Base-by-base conservation (phyloP, 2,329 filamentous ascomycete genomes). In the Scopulariopsis brevicaulis region DNA sequence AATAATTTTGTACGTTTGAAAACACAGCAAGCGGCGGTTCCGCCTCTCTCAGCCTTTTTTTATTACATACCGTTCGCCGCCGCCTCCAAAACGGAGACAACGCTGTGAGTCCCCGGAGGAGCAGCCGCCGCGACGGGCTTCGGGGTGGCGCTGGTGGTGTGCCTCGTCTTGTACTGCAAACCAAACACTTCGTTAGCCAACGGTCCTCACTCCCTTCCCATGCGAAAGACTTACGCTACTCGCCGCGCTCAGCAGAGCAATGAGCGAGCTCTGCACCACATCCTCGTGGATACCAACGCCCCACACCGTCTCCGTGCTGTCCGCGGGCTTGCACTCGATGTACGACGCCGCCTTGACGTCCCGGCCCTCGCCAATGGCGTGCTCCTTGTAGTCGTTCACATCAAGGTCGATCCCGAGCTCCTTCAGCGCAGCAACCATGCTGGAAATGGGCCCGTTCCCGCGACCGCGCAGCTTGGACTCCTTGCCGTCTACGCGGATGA, bases 341-440 rank as follows among this genome's bases (percentile, higher is more conserved):
- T 95, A 97, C 2, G 92, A 90, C 1, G 91, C 93, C n/a, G 93
- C 93, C 76, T 95, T 95, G 63, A 93, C 90, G 61, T 90, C 83
- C 65, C 84, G 82, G 61, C 89, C 90, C 56, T 80, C 78, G 63
- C 90, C 90, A 64, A 97, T 91, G 32, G 92, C 87, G 73, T 97
- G 93, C 72, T 97, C 94, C 77, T 95, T 96, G 78, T 97, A 97
- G 70, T 96, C 90, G 53, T 86, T 83, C 56, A 97, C 90, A 68
- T 97, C 93, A 25, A 97, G 77, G 67, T 95, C 86, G 62, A 97
- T 86, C 59, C 90, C 89, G 37, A 97, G 74, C 18, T 79, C 78
- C 64, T 83, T 82, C 51, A 99, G 79, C 18, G 92, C 93, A 65
- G 90, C 86, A 1, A 90, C 90, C 67, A 97, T 75, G 62, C 88